phyloP scores from a whole-genome alignment of 805 yeast species.

The Yueomyces sinensis region DNA sequence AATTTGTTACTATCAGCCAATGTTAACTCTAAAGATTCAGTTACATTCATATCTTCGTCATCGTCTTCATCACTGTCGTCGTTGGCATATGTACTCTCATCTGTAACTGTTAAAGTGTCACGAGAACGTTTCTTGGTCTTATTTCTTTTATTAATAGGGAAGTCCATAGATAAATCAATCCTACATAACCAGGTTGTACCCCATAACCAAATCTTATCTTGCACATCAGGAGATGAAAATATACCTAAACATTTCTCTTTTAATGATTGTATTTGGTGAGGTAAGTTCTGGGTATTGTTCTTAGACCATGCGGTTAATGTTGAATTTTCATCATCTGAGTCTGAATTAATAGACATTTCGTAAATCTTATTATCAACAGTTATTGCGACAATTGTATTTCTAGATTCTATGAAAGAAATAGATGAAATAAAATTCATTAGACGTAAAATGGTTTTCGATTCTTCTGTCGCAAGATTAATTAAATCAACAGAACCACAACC shows the following conservation, averaged over 20 bases:
- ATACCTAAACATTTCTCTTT: constrained; percentile 66
- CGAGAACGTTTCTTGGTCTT: constrained; percentile 27
- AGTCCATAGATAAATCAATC: constrained; percentile 48
- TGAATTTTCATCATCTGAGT: constrained; percentile 4
- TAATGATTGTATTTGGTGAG: constrained; percentile 42
- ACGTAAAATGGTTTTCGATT: constrained; percentile 36
- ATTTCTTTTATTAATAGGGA: constrained; percentile 31
- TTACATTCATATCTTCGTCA: constrained; percentile 16
- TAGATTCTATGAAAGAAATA: constrained; percentile 36
- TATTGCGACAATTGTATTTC: constrained; percentile 43
- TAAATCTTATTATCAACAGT: constrained; percentile 64
- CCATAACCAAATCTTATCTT: constrained; percentile 64
- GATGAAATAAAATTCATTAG: constrained; percentile 49
- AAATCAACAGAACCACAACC: constrained; percentile 53
- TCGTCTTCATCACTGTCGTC: constrained; percentile 23
- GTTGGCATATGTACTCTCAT: constrained; percentile 25
- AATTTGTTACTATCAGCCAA: constrained; percentile 4
- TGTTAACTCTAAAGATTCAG: constrained; percentile 5
- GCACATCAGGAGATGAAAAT: constrained; percentile 33
- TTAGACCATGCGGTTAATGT: constrained; percentile 64
- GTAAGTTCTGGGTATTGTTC: constrained; percentile 60
- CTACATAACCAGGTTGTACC: constrained; percentile 73
- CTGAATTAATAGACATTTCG: constrained; percentile 38
- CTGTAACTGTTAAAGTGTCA: constrained; percentile 31
- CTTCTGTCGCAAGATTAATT: constrained; percentile 19